phyloP scores from a whole-genome alignment of 2,329 filamentous ascomycete genomes.

The Pseudogymnoascus sp. region DNA sequence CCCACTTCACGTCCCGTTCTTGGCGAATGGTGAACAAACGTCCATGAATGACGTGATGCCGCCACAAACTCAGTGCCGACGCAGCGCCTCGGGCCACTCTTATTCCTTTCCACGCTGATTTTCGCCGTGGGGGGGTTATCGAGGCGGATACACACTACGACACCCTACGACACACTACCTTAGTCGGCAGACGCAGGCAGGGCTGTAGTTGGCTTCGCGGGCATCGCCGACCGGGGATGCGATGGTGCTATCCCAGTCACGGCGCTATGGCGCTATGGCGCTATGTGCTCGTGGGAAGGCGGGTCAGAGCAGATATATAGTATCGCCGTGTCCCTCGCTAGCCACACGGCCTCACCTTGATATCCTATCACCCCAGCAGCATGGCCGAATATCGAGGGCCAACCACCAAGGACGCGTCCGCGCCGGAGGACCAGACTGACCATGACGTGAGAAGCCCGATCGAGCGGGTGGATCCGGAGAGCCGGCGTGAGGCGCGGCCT shows the following conservation, averaged over 20 bases:
- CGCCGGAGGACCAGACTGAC: neutral
- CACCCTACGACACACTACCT: neutral
- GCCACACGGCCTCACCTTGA: neutral
- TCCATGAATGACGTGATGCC: neutral
- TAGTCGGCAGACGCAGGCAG: neutral
- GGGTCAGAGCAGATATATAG: neutral
- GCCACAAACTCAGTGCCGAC: neutral
- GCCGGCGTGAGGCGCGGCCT: constrained; percentile 61
- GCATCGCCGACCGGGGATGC: neutral
- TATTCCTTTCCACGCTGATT: neutral
- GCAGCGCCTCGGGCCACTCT: neutral
- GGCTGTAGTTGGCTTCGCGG: neutral
- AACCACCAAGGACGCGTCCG: neutral
- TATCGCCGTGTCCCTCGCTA: neutral
- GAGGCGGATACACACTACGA: neutral
- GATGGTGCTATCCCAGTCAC: neutral
- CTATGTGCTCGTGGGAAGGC: neutral
- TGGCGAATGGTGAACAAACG: constrained; percentile 3
- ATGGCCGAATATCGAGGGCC: constrained; percentile 6
- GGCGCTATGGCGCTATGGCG: neutral
- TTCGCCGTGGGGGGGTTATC: neutral
- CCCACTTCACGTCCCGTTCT: neutral
- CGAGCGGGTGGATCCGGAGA: constrained; percentile 43
- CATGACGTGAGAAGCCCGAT: neutral
- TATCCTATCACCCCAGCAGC: neutral